These are phyloP conservation scores for Mucor lusitanicus DNA, from an alignment of 371 early-diverging fungal genomes.

Conservation along the genomic window DNA sequence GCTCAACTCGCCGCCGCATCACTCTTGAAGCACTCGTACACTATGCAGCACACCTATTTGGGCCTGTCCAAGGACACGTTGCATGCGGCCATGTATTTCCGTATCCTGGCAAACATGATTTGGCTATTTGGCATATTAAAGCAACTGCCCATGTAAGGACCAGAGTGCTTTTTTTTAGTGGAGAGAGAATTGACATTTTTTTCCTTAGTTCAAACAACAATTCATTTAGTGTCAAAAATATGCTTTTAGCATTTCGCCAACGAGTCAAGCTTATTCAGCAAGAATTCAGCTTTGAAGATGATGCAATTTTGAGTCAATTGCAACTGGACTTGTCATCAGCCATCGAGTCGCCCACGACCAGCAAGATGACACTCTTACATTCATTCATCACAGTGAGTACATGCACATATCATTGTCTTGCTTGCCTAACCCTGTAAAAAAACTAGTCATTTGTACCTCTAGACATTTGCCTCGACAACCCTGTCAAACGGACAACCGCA, in stretches of 20 bases:
- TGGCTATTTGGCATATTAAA: conserved; percentile 62
- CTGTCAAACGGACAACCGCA: conserved; percentile 40
- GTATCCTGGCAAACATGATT: conserved; percentile 51
- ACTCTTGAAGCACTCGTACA: conserved; percentile 52
- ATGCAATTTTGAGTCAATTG: conserved; percentile 17
- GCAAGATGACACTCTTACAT: conserved; percentile 30
- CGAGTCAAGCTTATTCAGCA: conserved; percentile 32
- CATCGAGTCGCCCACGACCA: conserved; percentile 23
- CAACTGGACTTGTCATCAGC: conserved; percentile 28
- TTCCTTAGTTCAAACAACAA: conserved; percentile 15
- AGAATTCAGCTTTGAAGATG: background rate
- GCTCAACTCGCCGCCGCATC: conserved; percentile 46
- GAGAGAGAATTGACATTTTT: no score
- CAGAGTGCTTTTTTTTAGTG: background rate
- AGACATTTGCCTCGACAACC: conserved; percentile 31
- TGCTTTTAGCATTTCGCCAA: conserved; percentile 34
- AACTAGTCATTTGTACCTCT: conserved; percentile 38
- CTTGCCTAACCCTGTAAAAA: background rate
- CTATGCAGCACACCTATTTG: conserved; percentile 70
- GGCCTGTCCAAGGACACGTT: conserved; percentile 48
- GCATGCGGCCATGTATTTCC: conserved; percentile 50
- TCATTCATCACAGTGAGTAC: conserved; percentile 38
- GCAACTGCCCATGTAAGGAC: conserved; percentile 40
- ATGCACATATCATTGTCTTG: no score
- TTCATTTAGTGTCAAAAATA: conserved; percentile 31